A percentile compares a stretch with the other conserved stretches of the same genome.
Evolutionary conservation across 495 filamentous ascomycete genomes (phyloP).

Genomic region (Trichoderma asperelloides): DNA sequence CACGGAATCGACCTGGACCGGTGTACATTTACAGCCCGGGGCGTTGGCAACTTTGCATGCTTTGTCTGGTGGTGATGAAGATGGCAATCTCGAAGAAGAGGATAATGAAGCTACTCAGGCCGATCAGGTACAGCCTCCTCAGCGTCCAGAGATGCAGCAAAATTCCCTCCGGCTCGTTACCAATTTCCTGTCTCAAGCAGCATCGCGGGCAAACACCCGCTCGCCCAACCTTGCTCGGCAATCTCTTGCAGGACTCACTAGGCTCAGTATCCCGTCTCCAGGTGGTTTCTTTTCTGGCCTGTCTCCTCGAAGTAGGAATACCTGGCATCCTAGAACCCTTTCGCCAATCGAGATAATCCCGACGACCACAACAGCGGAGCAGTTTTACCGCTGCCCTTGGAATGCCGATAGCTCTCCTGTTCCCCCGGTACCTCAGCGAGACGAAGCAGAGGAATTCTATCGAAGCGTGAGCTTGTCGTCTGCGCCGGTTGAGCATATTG

Average conservation of each 20-base stretch:
- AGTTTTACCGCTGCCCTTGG: constrained; percentile 81
- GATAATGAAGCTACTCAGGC: constrained; percentile 45
- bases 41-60: constrained; percentile 71
- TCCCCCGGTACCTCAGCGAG: constrained; percentile 25
- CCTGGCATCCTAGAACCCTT: constrained; percentile 54
- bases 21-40: constrained; percentile 65
- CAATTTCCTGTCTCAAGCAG: constrained; percentile 14
- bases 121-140: constrained; percentile 21
- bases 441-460: constrained; percentile 25
- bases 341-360: constrained; percentile 42
- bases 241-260: constrained; percentile 48
- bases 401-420: constrained; percentile 23
- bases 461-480: constrained; percentile 17
- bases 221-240: constrained; percentile 33
- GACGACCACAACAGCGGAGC: constrained; percentile 70
- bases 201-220: constrained; percentile 14
- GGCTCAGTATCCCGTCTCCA: constrained; percentile 77
- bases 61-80: constrained; percentile 46
- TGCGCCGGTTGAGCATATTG: constrained; percentile 55
- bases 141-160: constrained; percentile 29
- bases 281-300: constrained; percentile 86
- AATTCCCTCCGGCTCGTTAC: constrained; percentile 32
- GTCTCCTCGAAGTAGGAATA: constrained; percentile 58
- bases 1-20: constrained; percentile 42
- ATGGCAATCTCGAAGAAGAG: constrained; percentile 40